A percentile compares a stretch with the other conserved stretches of the same genome.
Evolutionary conservation across 495 filamentous ascomycete genomes (phyloP).

Genomic region (Friedmanniomyces simplex): DNA sequence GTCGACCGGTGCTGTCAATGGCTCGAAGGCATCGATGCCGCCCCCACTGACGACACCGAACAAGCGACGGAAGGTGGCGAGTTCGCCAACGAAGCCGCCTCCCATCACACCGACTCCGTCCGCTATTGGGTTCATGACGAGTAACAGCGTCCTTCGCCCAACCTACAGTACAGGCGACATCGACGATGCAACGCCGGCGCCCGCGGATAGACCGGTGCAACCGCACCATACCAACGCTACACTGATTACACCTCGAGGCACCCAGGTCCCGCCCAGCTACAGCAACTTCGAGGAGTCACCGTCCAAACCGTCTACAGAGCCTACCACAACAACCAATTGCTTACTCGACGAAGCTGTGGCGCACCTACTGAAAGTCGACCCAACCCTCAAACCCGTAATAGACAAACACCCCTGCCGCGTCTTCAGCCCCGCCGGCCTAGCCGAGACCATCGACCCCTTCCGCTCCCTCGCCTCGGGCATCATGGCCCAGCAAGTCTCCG

Average conservation of each 20-base stretch:
- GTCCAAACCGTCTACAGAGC: conserved; percentile 39
- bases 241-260: conserved; percentile 68
- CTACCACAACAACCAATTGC: conserved; percentile 37
- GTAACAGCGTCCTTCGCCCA: conserved; percentile 9
- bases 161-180: conserved; percentile 25
- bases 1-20: background rate
- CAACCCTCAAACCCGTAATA: conserved; percentile 62
- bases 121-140: conserved; percentile 25
- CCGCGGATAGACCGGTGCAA: conserved; percentile 47
- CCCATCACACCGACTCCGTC: conserved; percentile 29
- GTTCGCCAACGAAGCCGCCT: conserved; percentile 14
- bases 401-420: conserved; percentile 63
- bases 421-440: conserved; percentile 72
- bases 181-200: conserved; percentile 33
- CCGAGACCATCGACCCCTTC: conserved; percentile 81
- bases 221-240: conserved; percentile 62
- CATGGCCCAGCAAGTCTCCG: conserved; percentile 92
- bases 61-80: conserved; percentile 19
- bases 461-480: conserved; percentile 71
- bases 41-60: conserved; percentile 16
- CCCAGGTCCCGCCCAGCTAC: conserved; percentile 49
- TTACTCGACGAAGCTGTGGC: conserved; percentile 68
- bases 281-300: conserved; percentile 40
- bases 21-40: conserved; percentile 2
- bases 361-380: conserved; percentile 67